Conservation (phyloP, 805 yeast genomes). For the Wickerhamomyces kurtzmanii region DNA sequence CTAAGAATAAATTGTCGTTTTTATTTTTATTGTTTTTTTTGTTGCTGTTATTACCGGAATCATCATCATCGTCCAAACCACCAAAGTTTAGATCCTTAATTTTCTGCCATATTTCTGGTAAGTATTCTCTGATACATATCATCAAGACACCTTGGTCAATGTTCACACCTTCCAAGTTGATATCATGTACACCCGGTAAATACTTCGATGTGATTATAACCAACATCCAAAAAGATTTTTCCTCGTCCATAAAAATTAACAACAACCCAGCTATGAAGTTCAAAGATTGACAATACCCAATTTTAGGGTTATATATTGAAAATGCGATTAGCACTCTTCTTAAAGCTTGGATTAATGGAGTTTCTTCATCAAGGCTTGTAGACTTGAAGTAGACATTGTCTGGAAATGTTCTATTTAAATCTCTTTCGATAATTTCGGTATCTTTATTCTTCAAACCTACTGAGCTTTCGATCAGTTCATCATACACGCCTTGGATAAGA, state of each 20-base stretch:
- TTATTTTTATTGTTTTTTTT: slow-evolving; percentile 5
- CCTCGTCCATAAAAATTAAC: slow-evolving; percentile 81
- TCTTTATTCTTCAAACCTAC: slow-evolving; percentile 50
- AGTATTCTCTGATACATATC: slow-evolving; percentile 74
- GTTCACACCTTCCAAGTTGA: slow-evolving; percentile 87
- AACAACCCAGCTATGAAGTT: slow-evolving; percentile 87
- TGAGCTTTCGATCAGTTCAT: slow-evolving; percentile 52
- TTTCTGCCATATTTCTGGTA: slow-evolving; percentile 72
- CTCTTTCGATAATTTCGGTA: slow-evolving; percentile 90
- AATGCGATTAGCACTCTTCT: slow-evolving; percentile 79
- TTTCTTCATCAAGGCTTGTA: slow-evolving; percentile 31
- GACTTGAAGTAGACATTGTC: slow-evolving; percentile 77
- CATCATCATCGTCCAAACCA: slow-evolving; percentile 19
- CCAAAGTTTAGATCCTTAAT: slow-evolving; percentile 27
- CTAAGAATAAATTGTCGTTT: slow-evolving; percentile 42
- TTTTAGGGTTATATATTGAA: slow-evolving; percentile 75
- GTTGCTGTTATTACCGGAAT: slow-evolving; percentile 6
- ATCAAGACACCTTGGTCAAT: slow-evolving; percentile 91
- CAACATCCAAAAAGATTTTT: slow-evolving; percentile 90
- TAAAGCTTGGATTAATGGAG: slow-evolving; percentile 57
- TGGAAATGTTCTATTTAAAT: slow-evolving; percentile 89
- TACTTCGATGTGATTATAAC: slow-evolving; percentile 80
- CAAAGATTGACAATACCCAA: slow-evolving; percentile 94
- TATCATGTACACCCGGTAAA: slow-evolving; percentile 86
- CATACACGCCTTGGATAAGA: slow-evolving; percentile 68